A percentile compares a stretch with the other conserved stretches of the same genome.
phyloP scores from a whole-genome alignment of 805 yeast species.

The Yamadazyma insecticola region DNA sequence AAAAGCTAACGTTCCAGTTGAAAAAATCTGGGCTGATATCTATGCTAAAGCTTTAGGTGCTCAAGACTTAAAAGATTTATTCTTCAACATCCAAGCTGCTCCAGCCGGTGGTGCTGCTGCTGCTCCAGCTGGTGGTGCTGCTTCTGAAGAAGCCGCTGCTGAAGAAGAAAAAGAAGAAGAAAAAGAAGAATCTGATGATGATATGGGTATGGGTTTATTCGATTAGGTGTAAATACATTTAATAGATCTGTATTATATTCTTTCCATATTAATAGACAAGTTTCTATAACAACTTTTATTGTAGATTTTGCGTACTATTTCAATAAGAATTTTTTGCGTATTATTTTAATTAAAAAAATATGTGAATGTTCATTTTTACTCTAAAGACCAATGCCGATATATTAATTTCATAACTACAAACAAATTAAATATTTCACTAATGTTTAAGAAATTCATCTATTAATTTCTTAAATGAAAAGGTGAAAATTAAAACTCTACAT shows the following conservation, averaged over 20 bases:
- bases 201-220: slow-evolving; percentile 43
- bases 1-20: slow-evolving; percentile 42
- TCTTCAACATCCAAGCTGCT: slow-evolving; percentile 45
- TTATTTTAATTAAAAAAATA: too few species aligned
- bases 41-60: slow-evolving; percentile 46
- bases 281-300: too few species aligned
- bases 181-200: slow-evolving; percentile 31
- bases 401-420: too few species aligned
- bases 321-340: too few species aligned
- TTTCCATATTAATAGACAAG: slow-evolving; percentile 2
- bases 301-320: too few species aligned
- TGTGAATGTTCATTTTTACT: too few species aligned
- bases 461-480: too few species aligned
- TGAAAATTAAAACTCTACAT: too few species aligned
- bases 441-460: too few species aligned
- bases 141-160: slow-evolving; percentile 30
- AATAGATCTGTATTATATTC: too few species aligned
- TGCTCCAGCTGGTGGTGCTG: slow-evolving; percentile 32
- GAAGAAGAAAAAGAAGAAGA: slow-evolving; percentile 29
- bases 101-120: slow-evolving; percentile 40
- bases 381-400: too few species aligned
- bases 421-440: too few species aligned
- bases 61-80: slow-evolving; percentile 43
- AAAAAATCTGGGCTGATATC: slow-evolving; percentile 44
- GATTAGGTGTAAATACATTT: slow-evolving; percentile 27